phyloP scores from a whole-genome alignment of 495 filamentous ascomycete species.

The Amphirosellinia nigrospora region DNA sequence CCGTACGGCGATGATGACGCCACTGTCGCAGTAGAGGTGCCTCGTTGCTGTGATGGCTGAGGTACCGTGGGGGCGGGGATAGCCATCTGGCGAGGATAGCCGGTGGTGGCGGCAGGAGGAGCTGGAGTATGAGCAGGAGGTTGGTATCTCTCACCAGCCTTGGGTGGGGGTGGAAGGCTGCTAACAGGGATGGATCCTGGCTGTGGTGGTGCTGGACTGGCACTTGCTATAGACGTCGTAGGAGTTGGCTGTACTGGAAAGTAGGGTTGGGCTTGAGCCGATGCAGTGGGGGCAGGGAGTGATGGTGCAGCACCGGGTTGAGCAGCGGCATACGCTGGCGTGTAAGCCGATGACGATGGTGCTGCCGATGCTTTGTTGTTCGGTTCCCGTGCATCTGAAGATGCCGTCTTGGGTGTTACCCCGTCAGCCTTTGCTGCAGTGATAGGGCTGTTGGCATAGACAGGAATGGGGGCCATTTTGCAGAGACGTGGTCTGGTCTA shows the following conservation, averaged over 20 bases:
- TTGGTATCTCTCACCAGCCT: constrained; percentile 51
- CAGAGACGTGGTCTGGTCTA: background rate
- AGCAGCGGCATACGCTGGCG: constrained; percentile 47
- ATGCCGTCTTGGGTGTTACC: constrained; percentile 56
- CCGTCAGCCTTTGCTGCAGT: constrained; percentile 58
- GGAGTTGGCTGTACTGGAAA: constrained; percentile 38
- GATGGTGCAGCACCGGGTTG: constrained; percentile 50
- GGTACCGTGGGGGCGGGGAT: constrained; percentile 44
- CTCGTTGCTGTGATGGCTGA: constrained; percentile 42
- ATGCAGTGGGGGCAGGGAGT: constrained; percentile 43
- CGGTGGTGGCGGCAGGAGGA: constrained; percentile 29
- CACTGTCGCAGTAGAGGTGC: constrained; percentile 40
- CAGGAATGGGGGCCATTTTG: constrained; percentile 62
- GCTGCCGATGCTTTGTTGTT: constrained; percentile 30
- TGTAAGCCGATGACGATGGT: constrained; percentile 38
- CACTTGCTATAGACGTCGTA: constrained; percentile 36
- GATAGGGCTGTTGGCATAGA: constrained; percentile 67
- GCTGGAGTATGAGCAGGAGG: constrained; percentile 37
- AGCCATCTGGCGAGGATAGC: constrained; percentile 50
- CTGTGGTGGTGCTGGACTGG: constrained; percentile 63
- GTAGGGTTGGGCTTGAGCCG: constrained; percentile 31
- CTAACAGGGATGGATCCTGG: constrained; percentile 60
- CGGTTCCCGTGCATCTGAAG: constrained; percentile 20
- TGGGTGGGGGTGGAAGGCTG: constrained; percentile 61
- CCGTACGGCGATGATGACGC: constrained; percentile 32